Evolutionary conservation across 2,329 filamentous ascomycete genomes (phyloP).

Genomic region (Hypocrella siamensis): DNA sequence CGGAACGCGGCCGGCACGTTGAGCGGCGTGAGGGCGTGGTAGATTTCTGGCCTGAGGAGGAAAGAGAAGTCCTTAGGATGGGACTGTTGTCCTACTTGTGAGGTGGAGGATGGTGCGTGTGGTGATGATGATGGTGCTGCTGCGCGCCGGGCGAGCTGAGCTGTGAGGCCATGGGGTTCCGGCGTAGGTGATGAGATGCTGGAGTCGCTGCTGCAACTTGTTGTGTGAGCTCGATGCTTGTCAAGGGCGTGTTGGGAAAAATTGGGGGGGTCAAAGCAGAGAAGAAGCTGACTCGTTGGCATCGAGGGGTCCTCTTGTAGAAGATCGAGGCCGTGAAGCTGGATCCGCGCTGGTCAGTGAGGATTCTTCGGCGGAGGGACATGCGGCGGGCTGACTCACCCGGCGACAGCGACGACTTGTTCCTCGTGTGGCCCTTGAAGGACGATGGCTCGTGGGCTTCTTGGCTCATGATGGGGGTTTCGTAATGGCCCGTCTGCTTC

Average conservation of each 20-base stretch:
- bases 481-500: no score
- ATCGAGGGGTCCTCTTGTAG: constrained; percentile 5
- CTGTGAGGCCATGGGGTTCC: constrained; percentile 3
- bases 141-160: constrained; percentile 9
- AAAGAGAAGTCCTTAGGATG: constrained; percentile 58
- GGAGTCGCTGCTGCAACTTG: neutral
- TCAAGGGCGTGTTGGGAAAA: constrained; percentile 1
- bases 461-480: constrained; percentile 5
- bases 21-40: constrained; percentile 59
- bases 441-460: no score
- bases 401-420: constrained; percentile 4
- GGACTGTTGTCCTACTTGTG: constrained; percentile 15
- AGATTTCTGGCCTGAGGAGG: constrained; percentile 65
- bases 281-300: constrained; percentile 4
- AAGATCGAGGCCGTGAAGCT: constrained; percentile 7
- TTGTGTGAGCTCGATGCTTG: neutral
- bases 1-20: constrained; percentile 51
- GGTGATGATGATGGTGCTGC: constrained; percentile 7
- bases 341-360: neutral
- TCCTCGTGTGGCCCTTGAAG: constrained; percentile 3
- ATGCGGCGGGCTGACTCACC: constrained; percentile 2
- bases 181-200: constrained; percentile 4
- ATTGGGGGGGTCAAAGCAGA: no score
- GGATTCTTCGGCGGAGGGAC: neutral
- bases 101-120: constrained; percentile 12